Evolutionary conservation across 2,329 filamentous ascomycete genomes (phyloP).

Genomic region (Diplodia seriata): DNA sequence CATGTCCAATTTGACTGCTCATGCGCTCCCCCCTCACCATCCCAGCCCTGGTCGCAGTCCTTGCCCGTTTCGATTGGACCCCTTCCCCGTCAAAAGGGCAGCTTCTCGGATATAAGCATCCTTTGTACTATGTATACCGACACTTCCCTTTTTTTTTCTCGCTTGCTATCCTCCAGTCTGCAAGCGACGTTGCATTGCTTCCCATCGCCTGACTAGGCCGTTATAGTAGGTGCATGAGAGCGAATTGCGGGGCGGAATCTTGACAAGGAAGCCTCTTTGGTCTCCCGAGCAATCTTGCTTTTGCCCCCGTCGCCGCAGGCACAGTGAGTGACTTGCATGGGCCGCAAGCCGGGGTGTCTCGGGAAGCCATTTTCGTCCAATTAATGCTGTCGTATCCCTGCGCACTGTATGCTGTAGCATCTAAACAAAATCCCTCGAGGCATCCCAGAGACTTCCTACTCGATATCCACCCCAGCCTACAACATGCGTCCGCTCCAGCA

Average conservation of each 20-base stretch:
- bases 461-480: neutral
- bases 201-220: slow-evolving; percentile 5
- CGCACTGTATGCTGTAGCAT: slow-evolving; percentile 19
- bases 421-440: slow-evolving; percentile 9
- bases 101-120: neutral
- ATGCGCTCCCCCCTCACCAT: neutral
- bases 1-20: slow-evolving; percentile 16
- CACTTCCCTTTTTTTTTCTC: neutral
- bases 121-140: slow-evolving; percentile 9
- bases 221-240: neutral
- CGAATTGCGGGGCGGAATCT: neutral
- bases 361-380: slow-evolving; percentile 6
- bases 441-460: neutral
- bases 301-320: neutral
- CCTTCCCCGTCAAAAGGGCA: neutral
- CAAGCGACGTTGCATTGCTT: slow-evolving; percentile 20
- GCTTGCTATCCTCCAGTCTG: neutral
- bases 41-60: neutral
- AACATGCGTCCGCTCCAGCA: neutral
- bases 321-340: slow-evolving; percentile 17
- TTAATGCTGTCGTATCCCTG: slow-evolving; percentile 19
- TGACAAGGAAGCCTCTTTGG: slow-evolving; percentile 1
- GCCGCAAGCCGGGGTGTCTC: slow-evolving; percentile 1
- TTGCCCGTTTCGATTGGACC: neutral
- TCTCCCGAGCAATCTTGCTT: neutral